Percentiles rank a stretch among this genome's conserved stretches.
Evolutionary conservation across 495 filamentous ascomycete genomes (phyloP).

Genomic region (Copromyces sp.): DNA sequence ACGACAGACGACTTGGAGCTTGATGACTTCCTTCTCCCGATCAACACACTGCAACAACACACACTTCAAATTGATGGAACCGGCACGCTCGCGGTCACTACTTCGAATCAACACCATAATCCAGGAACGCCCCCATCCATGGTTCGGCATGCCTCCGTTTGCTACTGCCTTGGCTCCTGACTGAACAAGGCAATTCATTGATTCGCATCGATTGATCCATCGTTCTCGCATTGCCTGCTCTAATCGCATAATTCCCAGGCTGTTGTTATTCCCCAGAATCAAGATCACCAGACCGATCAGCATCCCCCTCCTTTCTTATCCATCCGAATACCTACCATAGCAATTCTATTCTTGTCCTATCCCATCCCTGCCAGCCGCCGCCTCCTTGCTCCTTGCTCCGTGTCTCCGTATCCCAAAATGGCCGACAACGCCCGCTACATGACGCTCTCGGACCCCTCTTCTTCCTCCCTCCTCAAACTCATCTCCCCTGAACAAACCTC

Average conservation of each 20-base stretch:
- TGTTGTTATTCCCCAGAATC: neutral
- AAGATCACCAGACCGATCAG: neutral
- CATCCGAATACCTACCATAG: neutral
- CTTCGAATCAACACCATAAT: neutral
- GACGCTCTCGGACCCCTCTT: neutral
- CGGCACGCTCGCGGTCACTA: neutral
- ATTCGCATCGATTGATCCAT: neutral
- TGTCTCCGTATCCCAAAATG: neutral
- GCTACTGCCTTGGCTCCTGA: neutral
- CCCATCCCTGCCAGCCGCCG: neutral
- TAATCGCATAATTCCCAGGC: neutral
- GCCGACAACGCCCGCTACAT: slow-evolving; percentile 7
- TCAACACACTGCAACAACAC: neutral
- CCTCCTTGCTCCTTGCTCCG: neutral
- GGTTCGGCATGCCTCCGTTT: neutral
- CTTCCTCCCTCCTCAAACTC: neutral
- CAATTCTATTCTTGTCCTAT: neutral
- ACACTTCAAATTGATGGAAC: neutral
- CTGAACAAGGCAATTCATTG: neutral
- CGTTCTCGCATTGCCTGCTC: neutral
- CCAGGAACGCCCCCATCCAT: neutral
- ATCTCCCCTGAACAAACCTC: slow-evolving; percentile 2
- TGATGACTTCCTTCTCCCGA: neutral
- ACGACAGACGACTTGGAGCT: neutral
- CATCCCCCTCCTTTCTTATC: neutral